These are phyloP conservation scores for Xylariaceae sp. DNA, from an alignment of 2,329 filamentous ascomycete genomes.

Conservation along the genomic window DNA sequence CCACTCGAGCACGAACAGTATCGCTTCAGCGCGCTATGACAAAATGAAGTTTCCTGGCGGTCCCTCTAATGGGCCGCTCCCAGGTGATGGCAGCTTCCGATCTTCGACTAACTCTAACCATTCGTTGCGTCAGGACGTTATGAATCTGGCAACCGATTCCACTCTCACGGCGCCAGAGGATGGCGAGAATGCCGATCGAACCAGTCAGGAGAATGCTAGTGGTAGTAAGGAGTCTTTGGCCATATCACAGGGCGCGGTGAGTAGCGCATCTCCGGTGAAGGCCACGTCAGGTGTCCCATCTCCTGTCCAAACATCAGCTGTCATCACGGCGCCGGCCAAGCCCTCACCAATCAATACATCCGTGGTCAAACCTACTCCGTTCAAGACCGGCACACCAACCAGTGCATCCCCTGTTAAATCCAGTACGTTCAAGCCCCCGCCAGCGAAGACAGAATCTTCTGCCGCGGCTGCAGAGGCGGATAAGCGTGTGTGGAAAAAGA, in stretches of 20 bases:
- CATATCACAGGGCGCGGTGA: too few species aligned
- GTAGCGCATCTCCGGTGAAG: constrained; percentile 49
- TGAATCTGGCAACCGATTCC: constrained; percentile 15
- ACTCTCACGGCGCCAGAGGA: constrained; percentile 69
- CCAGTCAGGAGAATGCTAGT: constrained; percentile 74
- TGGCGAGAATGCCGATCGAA: constrained; percentile 86
- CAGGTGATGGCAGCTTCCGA: constrained; percentile 4
- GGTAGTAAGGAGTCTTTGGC: constrained; percentile 32
- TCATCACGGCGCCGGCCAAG: constrained; percentile 31
- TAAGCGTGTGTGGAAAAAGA: constrained; percentile 62
- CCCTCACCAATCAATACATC: constrained; percentile 31
- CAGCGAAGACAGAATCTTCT: constrained; percentile 31
- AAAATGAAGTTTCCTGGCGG: constrained; percentile 1
- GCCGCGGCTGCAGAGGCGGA: constrained; percentile 41
- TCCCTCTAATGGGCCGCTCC: not conserved
- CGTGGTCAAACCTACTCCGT: not conserved
- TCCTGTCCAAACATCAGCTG: not conserved
- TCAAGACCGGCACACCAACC: not conserved
- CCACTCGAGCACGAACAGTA: not conserved
- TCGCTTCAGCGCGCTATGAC: constrained; percentile 2
- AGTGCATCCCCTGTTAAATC: constrained; percentile 31
- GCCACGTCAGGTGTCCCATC: constrained; percentile 31
- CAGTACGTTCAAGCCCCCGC: not conserved
- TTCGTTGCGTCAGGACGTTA: constrained; percentile 5
- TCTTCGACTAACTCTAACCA: constrained; percentile 11